phyloP scores from a whole-genome alignment of 106 monocot genomes.

The Chionographis japonica region DNA sequence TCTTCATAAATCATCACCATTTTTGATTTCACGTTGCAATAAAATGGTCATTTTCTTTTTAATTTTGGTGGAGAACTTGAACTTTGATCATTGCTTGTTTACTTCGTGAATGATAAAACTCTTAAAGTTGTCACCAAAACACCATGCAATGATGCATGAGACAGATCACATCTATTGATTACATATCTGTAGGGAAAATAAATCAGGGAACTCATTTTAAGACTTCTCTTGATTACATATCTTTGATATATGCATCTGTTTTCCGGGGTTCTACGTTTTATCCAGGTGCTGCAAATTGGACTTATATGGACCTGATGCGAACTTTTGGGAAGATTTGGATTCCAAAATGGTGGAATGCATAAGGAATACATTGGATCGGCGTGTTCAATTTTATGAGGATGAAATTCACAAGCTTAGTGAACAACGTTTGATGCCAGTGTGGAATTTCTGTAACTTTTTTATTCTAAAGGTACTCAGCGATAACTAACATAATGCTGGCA shows the following conservation, averaged over 20 bases:
- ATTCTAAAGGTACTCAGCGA: conserved; percentile 65
- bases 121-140: background rate
- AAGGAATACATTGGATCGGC: conserved; percentile 85
- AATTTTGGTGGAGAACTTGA: background rate
- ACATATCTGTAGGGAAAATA: no score
- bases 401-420: conserved; percentile 93
- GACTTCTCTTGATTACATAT: no score
- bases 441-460: conserved; percentile 98
- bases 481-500: background rate
- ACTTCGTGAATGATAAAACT: background rate
- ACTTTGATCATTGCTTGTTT: background rate
- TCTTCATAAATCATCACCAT: background rate
- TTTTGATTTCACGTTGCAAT: background rate
- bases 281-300: conserved; percentile 93
- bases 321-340: conserved; percentile 95
- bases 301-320: conserved; percentile 63
- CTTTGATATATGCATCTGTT: background rate
- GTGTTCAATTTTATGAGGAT: conserved; percentile 95
- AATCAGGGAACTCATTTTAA: no score
- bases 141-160: no score
- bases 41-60: background rate
- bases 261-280: conserved; percentile 7
- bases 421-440: conserved; percentile 82
- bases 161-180: no score
- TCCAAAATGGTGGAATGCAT: conserved; percentile 84